Conservation (phyloP, 2,329 filamentous ascomycete species). For the Ambrosiella beaveri region DNA sequence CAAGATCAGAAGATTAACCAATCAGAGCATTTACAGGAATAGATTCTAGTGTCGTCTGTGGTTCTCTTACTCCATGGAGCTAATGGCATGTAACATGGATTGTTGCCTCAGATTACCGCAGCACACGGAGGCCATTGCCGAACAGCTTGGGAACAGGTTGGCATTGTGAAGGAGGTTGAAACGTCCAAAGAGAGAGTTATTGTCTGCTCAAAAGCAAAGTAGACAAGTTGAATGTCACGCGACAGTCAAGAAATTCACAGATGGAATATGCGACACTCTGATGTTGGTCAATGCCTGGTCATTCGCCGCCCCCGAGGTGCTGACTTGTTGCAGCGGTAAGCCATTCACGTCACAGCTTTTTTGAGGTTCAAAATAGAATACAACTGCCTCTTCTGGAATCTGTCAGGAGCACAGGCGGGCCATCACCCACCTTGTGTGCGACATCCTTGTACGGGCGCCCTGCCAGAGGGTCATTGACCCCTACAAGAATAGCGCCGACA, state of each 20-base stretch:
- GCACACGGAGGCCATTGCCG: too few species aligned
- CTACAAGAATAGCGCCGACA: not conserved
- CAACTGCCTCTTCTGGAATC: conserved; percentile 2
- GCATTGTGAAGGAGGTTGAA: not conserved
- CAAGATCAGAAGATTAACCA: not conserved
- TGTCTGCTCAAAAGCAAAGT: not conserved
- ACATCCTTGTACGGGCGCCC: not conserved
- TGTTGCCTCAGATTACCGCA: not conserved
- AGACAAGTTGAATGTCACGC: not conserved
- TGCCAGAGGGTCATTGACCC: not conserved
- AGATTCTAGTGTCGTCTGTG: not conserved
- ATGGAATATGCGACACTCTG: not conserved
- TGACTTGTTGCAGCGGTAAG: not conserved
- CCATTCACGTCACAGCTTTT: not conserved
- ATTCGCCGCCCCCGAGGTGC: not conserved
- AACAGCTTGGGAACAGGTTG: too few species aligned
- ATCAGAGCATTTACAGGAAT: not conserved
- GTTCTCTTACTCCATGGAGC: too few species aligned
- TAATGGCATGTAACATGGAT: too few species aligned
- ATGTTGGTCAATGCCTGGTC: not conserved
- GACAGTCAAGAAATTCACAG: not conserved
- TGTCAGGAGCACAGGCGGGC: not conserved
- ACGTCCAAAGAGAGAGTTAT: not conserved
- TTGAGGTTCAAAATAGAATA: not conserved
- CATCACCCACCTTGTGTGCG: not conserved